Evolutionary conservation across 306 rosid genomes (phyloP), one percentile per base, ranked within the genome.

Genomic region (Sicyos edulis): DNA sequence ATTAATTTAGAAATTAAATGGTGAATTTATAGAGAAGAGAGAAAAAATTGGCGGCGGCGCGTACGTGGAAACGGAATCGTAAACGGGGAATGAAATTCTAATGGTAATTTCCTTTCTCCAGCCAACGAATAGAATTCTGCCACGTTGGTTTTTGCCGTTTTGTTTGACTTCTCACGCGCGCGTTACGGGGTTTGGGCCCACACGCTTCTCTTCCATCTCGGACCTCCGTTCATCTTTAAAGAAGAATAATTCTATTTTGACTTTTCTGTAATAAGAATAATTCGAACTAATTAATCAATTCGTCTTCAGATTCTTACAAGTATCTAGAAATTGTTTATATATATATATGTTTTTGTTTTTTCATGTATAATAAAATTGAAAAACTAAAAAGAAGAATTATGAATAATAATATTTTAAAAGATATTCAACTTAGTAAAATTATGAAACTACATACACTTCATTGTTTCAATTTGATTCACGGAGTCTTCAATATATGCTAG

Each of bases 21-120:
- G 22, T 62, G 69, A 13, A 58, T 22, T 57, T 57, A 62, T 15
- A n/a, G 12, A 21, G 16, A 57, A 4, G 16, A 21, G 37, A 21
- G 11, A 37, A 37, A 37, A 5, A 40, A 34, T 20, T 15, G 16
- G 14, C 1, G 69, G 45, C 21, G 69, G 17, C 14, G 50, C 17
- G 8, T 1, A 6, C 12, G 1, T 16, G 47, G 22, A 16, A 56
- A 29, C 13, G 70, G 53, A 44, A 63, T 40, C 71, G 32, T 32
- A 11, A 44, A 17, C 13, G 14, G 8, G 22, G 21, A 64, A 65
- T 44, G 21, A 44, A 64, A 64, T 40, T 64, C 70, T 4, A 17
- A 16, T 64, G 17, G 15, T 64, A 64, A 60, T 65, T 65, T 65
- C 54, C 71, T 44, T 65, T 42, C 71, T 42, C 0, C 2, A 59